Evolutionary conservation across 345 rosid species (phyloP), one percentile per base, ranked within the genome.

Genomic region (Eucalyptus regnans): DNA sequence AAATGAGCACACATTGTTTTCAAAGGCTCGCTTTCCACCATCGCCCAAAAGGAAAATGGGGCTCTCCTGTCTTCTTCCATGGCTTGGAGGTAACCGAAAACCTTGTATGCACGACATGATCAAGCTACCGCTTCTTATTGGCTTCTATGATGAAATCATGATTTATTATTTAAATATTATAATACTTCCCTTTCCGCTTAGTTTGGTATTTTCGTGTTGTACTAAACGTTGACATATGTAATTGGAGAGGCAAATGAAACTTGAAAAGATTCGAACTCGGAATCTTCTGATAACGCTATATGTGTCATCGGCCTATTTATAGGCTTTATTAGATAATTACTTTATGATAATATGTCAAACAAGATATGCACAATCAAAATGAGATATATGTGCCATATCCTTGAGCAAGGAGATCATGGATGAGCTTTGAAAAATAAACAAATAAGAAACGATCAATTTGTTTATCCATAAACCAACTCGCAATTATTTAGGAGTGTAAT

Each of bases 341-440:
- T 60, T 27, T 60, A 27, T 93, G 86, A 94, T 94, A 79, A 94
- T 92, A 91, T 94, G 92, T 91, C 94, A 91, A 56, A 56, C 29
- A 23, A 56, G 62, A 56, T 56, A 56, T 56, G 18, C 29, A 56
- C 62, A 56, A 18, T 88, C 94, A 25, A 11, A 60, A 27, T 25
- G 29, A 60, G 66, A 25, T 27, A 58, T 58, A 58, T 58, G 64
- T 58, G 5, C n/a, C n/a, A 12, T 13, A 27, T 20, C 1, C 58
- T 52, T 52, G 58, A 52, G 58, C 58, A 52, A 52, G 58, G 25
- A 1, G 58, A 52, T 18, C 58, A 52, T 52, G 58, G 58, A 52
- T 52, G 58, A 52, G 25, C 58, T 52, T 52, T 20, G 58, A 52
- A 52, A 52, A 52, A 52, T 7, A 18, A 20, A 0, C 22, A 52